phyloP scores from a whole-genome alignment of 2,329 filamentous ascomycete genomes.

The Hypoxylon sp. region DNA sequence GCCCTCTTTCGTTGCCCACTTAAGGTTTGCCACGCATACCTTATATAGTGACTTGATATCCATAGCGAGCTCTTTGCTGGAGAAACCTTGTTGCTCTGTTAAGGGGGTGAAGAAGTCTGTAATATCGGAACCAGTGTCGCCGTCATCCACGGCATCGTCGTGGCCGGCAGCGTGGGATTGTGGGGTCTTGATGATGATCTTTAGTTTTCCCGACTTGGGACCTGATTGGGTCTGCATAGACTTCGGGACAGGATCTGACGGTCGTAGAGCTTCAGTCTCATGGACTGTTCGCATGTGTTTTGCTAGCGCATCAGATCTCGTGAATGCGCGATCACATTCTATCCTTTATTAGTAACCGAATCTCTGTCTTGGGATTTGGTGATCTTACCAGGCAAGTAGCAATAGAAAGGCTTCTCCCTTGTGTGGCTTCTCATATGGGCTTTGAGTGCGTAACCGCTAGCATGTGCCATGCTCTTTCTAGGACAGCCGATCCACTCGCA shows the following conservation, averaged over 20 bases:
- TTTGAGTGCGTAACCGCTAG: slow-evolving; percentile 94
- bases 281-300: slow-evolving; percentile 99
- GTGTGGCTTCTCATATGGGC: slow-evolving; percentile 99
- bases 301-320: slow-evolving; percentile 91
- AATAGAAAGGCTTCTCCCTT: slow-evolving; percentile 98
- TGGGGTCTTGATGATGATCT: slow-evolving; percentile 75
- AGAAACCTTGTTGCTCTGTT: slow-evolving; percentile 73
- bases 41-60: slow-evolving; percentile 72
- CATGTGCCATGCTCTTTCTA: slow-evolving; percentile 90
- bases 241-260: slow-evolving; percentile 81
- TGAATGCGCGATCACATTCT: slow-evolving; percentile 99
- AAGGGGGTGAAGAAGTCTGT: slow-evolving; percentile 71
- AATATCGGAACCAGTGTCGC: slow-evolving; percentile 68
- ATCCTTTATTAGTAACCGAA: slow-evolving; percentile 34
- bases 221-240: slow-evolving; percentile 68
- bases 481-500: slow-evolving; percentile 96
- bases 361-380: background rate
- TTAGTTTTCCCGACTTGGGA: slow-evolving; percentile 67
- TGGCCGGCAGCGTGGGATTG: slow-evolving; percentile 71
- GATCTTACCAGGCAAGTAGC: slow-evolving; percentile 85
- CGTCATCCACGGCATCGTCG: slow-evolving; percentile 68
- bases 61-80: slow-evolving; percentile 73
- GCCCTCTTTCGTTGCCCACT: slow-evolving; percentile 79
- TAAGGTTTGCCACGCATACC: slow-evolving; percentile 78
- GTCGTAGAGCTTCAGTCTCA: slow-evolving; percentile 93